These are phyloP conservation scores for Pyrenophora graminea DNA, from an alignment of 2,329 filamentous ascomycete species.

Conservation along the genomic window DNA sequence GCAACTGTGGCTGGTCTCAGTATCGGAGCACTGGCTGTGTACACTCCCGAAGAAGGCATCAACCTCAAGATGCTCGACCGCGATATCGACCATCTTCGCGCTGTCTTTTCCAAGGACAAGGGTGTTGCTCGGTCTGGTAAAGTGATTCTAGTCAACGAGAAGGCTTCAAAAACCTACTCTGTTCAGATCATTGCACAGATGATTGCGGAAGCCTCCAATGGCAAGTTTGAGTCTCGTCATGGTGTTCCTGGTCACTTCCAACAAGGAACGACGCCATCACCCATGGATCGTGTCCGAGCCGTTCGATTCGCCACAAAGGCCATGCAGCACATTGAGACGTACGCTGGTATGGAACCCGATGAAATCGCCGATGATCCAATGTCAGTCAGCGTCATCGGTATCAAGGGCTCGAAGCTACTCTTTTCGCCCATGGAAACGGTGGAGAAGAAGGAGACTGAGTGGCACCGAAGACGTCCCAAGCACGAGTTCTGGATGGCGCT, in stretches of 20 bases:
- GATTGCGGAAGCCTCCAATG: constrained; percentile 89
- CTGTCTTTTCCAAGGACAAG: constrained; percentile 81
- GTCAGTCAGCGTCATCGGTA: constrained; percentile 83
- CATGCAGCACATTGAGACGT: constrained; percentile 86
- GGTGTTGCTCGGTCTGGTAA: constrained; percentile 90
- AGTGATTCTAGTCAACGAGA: constrained; percentile 95
- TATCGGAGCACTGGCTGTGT: constrained; percentile 91
- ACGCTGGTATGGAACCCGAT: constrained; percentile 65
- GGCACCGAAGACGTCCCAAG: constrained; percentile 84
- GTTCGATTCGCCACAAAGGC: constrained; percentile 92
- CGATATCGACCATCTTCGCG: constrained; percentile 86
- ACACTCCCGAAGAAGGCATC: constrained; percentile 96
- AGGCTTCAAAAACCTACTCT: constrained; percentile 83
- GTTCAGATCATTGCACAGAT: constrained; percentile 95
- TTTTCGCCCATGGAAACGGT: constrained; percentile 81
- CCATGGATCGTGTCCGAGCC: constrained; percentile 94
- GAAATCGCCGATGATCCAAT: constrained; percentile 74
- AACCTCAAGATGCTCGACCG: constrained; percentile 88
- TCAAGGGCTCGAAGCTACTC: constrained; percentile 86
- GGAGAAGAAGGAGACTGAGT: constrained; percentile 85
- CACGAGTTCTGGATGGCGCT: constrained; percentile 83
- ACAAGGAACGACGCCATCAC: constrained; percentile 63
- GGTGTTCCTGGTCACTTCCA: constrained; percentile 59
- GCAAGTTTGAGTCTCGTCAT: constrained; percentile 88
- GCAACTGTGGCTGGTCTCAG: constrained; percentile 87